These are phyloP conservation scores for Penicillium sp. DNA, from an alignment of 2,329 filamentous ascomycete species.

Conservation along the genomic window DNA sequence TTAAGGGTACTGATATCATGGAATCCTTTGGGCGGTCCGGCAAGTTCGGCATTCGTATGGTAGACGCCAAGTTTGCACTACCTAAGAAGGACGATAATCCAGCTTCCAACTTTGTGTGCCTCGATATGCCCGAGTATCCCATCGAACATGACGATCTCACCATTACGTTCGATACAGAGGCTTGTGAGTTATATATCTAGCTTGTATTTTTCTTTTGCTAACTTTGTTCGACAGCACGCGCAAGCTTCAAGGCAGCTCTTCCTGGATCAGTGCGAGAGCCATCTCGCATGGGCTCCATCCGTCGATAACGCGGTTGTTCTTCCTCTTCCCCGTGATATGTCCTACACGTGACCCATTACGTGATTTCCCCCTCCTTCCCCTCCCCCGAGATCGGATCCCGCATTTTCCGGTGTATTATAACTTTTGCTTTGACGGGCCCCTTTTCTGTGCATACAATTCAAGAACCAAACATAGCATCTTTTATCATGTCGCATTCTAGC, in stretches of 20 bases:
- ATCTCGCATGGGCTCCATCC: slow-evolving; percentile 36
- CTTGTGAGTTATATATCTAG: slow-evolving; percentile 49
- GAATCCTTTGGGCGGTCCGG: slow-evolving; percentile 57
- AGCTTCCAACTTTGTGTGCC: slow-evolving; percentile 64
- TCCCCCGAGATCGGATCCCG: not conserved
- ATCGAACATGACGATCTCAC: slow-evolving; percentile 88
- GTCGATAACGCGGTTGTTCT: slow-evolving; percentile 23
- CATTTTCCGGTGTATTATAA: slow-evolving; percentile 12
- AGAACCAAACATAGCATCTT: slow-evolving; percentile 16
- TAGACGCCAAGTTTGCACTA: slow-evolving; percentile 83
- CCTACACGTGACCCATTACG: slow-evolving; percentile 16
- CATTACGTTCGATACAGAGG: slow-evolving; percentile 70
- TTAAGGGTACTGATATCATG: slow-evolving; percentile 76
- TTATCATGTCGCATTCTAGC: slow-evolving; percentile 22
- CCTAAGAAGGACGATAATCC: slow-evolving; percentile 50
- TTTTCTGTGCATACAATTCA: slow-evolving; percentile 17
- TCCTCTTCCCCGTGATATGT: not conserved
- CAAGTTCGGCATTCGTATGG: slow-evolving; percentile 66
- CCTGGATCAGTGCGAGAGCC: slow-evolving; percentile 34
- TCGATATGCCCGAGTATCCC: slow-evolving; percentile 80
- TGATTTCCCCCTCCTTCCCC: slow-evolving; percentile 6
- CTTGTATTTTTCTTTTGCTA: not conserved
- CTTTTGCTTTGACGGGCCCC: not conserved
- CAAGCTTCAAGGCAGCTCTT: slow-evolving; percentile 31
- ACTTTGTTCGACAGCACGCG: slow-evolving; percentile 26